Evolutionary conservation across 768 basidiomycete genomes (phyloP).

Genomic region (Leucosporidium scottii): DNA sequence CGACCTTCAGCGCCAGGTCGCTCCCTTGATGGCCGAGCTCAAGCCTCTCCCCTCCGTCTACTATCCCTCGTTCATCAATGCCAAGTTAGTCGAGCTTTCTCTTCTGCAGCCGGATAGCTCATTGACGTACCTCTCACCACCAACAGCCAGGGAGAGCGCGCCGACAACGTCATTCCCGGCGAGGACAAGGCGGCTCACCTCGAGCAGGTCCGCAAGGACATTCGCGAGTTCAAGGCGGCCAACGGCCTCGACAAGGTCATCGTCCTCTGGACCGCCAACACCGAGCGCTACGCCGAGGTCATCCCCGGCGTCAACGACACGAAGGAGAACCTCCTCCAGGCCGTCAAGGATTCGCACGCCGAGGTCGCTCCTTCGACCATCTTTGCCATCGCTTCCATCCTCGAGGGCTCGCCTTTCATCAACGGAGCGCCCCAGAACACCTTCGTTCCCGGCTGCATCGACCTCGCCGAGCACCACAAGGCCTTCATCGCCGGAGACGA

Average conservation of each 20-base stretch:
- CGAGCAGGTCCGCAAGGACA: conserved; percentile 84
- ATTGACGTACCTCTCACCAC: conserved; percentile 90
- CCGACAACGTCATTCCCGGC: conserved; percentile 85
- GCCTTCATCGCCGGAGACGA: conserved; percentile 97
- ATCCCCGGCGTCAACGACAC: conserved; percentile 93
- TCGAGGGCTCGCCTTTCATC: conserved; percentile 87
- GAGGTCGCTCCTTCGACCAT: conserved; percentile 96
- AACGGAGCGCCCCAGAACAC: conserved; percentile 99
- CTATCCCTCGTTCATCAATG: conserved; percentile 37
- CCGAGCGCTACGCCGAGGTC: conserved; percentile 93
- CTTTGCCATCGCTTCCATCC: conserved; percentile 90
- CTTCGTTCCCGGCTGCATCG: conserved; percentile 89
- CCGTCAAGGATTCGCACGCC: conserved; percentile 75
- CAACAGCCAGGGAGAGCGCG: conserved; percentile 92
- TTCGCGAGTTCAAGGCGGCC: conserved; percentile 79
- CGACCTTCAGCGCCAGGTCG: conserved; percentile 92
- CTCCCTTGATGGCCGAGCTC: conserved; percentile 70
- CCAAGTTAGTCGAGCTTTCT: background rate
- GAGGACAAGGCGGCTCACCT: conserved; percentile 82
- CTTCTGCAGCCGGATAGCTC: background rate
- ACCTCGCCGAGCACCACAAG: conserved; percentile 77
- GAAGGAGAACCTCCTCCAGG: conserved; percentile 69
- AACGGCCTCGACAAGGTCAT: conserved; percentile 78
- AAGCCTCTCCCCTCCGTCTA: conserved; percentile 89
- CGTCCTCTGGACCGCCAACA: conserved; percentile 97